Conservation (phyloP, 345 rosid species). For the Heritiera littoralis region DNA sequence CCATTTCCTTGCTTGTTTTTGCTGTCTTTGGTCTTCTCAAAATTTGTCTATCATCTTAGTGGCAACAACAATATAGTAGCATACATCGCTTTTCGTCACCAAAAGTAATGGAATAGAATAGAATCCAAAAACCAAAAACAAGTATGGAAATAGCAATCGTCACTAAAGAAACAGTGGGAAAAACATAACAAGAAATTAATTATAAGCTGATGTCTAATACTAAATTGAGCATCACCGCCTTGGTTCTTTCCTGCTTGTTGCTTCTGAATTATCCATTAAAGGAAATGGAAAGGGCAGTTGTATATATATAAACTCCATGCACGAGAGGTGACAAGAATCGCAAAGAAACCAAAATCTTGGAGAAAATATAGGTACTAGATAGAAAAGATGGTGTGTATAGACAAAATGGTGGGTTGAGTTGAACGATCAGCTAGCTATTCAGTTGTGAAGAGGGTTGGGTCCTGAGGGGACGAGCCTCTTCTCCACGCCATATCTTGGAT, state of each 20-base stretch:
- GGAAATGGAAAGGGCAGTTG: not conserved
- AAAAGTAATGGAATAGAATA: not conserved
- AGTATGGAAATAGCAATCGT: conserved; percentile 49
- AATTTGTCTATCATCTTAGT: too few relatives aligned
- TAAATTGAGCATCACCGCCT: not conserved
- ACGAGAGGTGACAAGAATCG: not conserved
- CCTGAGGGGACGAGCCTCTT: conserved; percentile 71
- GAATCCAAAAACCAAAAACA: conserved; percentile 31
- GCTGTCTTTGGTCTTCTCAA: conserved; percentile 6
- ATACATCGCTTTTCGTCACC: too few relatives aligned
- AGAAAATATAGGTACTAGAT: not conserved
- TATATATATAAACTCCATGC: not conserved
- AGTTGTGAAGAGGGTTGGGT: conserved; percentile 77
- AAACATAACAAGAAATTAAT: not conserved
- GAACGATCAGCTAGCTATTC: not conserved
- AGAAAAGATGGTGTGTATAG: not conserved
- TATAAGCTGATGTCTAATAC: not conserved
- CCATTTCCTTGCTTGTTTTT: conserved; percentile 63
- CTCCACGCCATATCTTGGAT: conserved; percentile 63
- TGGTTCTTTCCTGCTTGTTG: not conserved
- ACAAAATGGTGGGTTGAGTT: not conserved
- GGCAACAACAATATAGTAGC: too few relatives aligned
- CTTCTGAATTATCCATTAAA: not conserved
- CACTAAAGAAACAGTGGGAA: not conserved
- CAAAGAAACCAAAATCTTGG: conserved; percentile 11